A percentile compares a stretch with the other conserved stretches of the same genome.
Evolutionary conservation across 208 protist species (phyloP).

Genomic region (Crithidia expoeki): DNA sequence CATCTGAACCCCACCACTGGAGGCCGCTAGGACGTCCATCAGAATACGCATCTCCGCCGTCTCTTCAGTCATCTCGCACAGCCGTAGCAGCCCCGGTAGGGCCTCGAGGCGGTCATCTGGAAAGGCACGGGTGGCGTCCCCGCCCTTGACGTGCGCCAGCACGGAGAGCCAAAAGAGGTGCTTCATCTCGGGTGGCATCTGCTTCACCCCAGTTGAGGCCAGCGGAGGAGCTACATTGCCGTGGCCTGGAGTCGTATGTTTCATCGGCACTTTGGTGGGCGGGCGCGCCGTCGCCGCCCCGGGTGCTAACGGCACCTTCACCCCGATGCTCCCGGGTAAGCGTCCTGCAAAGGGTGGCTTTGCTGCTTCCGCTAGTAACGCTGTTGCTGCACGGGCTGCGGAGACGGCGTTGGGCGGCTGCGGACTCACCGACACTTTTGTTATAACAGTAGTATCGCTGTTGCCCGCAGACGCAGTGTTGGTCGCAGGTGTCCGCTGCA

Average conservation of each 20-base stretch:
- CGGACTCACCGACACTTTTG: constrained; percentile 6
- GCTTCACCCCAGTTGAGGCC: constrained; percentile 41
- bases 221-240: constrained; percentile 19
- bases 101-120: constrained; percentile 56
- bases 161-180: constrained; percentile 74
- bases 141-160: constrained; percentile 69
- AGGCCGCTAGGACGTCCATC: constrained; percentile 56
- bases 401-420: constrained; percentile 9
- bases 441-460: neutral
- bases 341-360: constrained; percentile 30
- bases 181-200: constrained; percentile 68
- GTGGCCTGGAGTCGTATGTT: constrained; percentile 18
- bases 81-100: constrained; percentile 63
- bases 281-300: constrained; percentile 19
- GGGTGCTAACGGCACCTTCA: constrained; percentile 33
- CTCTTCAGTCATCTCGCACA: constrained; percentile 72
- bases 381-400: neutral
- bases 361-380: constrained; percentile 17
- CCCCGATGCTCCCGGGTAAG: constrained; percentile 17
- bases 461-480: neutral
- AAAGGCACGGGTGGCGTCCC: constrained; percentile 49
- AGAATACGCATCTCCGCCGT: constrained; percentile 65
- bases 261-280: constrained; percentile 36
- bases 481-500: constrained; percentile 34
- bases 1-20: constrained; percentile 60